Percentiles rank a stretch among this genome's conserved stretches.
phyloP scores from a whole-genome alignment of 1,284 basidiomycete genomes.

The Ceratobasidium papillatum region DNA sequence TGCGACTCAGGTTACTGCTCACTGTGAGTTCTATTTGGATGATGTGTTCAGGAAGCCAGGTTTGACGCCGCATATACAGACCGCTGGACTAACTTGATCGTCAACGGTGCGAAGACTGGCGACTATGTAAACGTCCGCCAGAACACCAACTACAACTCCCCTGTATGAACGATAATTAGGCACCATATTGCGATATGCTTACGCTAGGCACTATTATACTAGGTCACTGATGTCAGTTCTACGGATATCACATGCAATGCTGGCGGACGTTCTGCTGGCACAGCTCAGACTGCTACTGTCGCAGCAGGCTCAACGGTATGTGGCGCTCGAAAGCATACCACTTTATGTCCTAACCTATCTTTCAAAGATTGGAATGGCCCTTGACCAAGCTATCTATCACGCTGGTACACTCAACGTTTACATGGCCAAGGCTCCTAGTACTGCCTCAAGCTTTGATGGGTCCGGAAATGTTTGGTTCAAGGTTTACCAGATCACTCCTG shows the following conservation, averaged over 20 bases:
- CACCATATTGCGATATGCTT: background rate
- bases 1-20: constrained; percentile 38
- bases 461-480: constrained; percentile 61
- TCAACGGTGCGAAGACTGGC: constrained; percentile 38
- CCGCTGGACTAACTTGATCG: constrained; percentile 37
- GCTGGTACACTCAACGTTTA: constrained; percentile 56
- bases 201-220: background rate
- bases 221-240: constrained; percentile 58
- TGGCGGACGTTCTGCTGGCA: constrained; percentile 53
- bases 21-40: constrained; percentile 23
- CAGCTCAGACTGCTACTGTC: constrained; percentile 56
- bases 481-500: constrained; percentile 57
- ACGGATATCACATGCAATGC: constrained; percentile 58
- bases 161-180: constrained; percentile 16
- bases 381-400: constrained; percentile 52
- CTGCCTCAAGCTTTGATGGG: constrained; percentile 56
- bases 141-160: constrained; percentile 42
- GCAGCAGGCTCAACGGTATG: constrained; percentile 55
- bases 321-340: constrained; percentile 50
- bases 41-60: background rate
- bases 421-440: constrained; percentile 57
- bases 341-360: constrained; percentile 3
- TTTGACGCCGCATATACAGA: constrained; percentile 21
- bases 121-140: constrained; percentile 42
- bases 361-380: constrained; percentile 50